Evolutionary conservation across 805 yeast genomes (phyloP), one percentile per base, ranked within the genome.

Genomic region (Suhomyces pyralidae): DNA sequence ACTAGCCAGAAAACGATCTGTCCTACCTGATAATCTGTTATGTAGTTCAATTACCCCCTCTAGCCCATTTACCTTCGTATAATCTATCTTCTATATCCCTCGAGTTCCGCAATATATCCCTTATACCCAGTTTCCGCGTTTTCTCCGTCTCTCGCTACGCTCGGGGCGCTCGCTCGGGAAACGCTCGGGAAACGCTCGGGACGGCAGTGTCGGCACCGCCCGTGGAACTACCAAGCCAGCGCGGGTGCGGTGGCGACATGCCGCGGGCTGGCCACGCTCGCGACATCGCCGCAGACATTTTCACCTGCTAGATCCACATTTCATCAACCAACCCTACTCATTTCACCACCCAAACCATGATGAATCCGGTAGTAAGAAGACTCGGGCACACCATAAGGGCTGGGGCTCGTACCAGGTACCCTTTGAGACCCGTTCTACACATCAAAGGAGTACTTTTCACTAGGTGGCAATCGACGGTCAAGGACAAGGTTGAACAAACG

Each of bases 361-460:
- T 40, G 45, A 48, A 48, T 40, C 51, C 46, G 12, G n/a, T 28
- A 8, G 17, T 40, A 7, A 28, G 46, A 28, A 48, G 46, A 40
- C 38, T 26, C 24, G 40, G 46, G 20, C 46, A 38, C 26, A 24
- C 40, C 42, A 17, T 38, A 15, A 38, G 24, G 42, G 42, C 42
- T 36, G 25, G 28, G 26, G 30, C 48, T 22, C 28, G 44, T 20
- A 3, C 34, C 34, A 10, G 61, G 43, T 61, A 59, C 28, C 64
- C 64, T 9, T 57, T 61, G 28, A 49, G 56, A 42, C 62, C 62
- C 8, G 25, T 32, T 5, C 45, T 61, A 36, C 57, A 59, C 45
- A 43, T 55, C 46, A 36, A 48, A 15, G 15, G n/a, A 8, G 46
- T n/a, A 26, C 40, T 57, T 12, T 38, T 56, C 17, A 44, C 53